These are phyloP conservation scores for Apiotrichum laibachii DNA, from an alignment of 1,284 basidiomycete genomes.

Conservation along the genomic window DNA sequence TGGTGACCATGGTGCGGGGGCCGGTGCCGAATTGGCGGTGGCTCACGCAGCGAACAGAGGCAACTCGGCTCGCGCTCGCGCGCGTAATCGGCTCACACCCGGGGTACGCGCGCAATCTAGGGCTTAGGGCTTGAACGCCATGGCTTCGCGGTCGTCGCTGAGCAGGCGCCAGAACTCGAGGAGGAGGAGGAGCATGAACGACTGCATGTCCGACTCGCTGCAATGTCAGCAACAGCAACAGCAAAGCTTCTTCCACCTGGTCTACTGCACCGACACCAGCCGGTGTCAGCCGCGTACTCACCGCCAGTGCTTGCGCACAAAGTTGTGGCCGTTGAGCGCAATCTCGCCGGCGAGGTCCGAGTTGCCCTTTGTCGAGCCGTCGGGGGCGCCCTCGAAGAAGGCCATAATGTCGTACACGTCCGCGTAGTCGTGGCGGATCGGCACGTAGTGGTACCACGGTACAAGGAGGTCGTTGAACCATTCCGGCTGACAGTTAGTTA, in stretches of 20 bases:
- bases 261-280: no score
- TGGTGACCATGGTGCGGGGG: no score
- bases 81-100: no score
- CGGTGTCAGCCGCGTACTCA: neutral
- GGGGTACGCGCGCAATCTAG: no score
- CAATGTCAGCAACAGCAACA: neutral
- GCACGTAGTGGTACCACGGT: slow-evolving; percentile 51
- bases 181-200: slow-evolving; percentile 42
- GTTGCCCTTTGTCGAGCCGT: slow-evolving; percentile 42
- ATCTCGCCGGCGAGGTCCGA: slow-evolving; percentile 51
- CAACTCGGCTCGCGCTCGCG: no score
- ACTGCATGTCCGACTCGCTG: slow-evolving; percentile 51
- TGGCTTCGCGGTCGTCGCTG: slow-evolving; percentile 31
- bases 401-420: slow-evolving; percentile 53
- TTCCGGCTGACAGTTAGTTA: slow-evolving; percentile 24
- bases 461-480: slow-evolving; percentile 40
- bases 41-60: no score
- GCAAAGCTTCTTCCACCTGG: neutral
- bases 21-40: no score
- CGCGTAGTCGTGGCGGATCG: slow-evolving; percentile 46
- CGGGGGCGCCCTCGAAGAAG: slow-evolving; percentile 53
- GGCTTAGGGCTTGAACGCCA: slow-evolving; percentile 7
- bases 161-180: slow-evolving; percentile 41
- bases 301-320: slow-evolving; percentile 50
- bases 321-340: slow-evolving; percentile 45